phyloP scores from a whole-genome alignment of 2,329 filamentous ascomycete genomes.

The Trichoderma arundinaceum region DNA sequence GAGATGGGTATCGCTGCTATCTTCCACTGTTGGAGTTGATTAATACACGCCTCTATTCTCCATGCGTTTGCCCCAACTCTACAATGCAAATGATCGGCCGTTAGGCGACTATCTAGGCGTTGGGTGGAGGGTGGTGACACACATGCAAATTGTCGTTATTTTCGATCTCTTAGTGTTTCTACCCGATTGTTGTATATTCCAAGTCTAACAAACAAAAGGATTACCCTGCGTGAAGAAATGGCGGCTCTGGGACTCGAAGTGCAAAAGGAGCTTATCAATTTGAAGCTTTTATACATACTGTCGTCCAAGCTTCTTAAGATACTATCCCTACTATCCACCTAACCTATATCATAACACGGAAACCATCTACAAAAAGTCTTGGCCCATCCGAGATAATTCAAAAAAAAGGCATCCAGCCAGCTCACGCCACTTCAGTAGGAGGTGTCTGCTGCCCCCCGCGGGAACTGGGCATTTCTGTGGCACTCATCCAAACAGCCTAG shows the following conservation, averaged over 20 bases:
- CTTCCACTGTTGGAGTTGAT: not conserved
- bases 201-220: not conserved
- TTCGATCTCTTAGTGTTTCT: not conserved
- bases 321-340: not conserved
- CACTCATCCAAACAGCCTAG: conserved; percentile 17
- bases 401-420: not conserved
- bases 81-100: not conserved
- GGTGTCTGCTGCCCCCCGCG: not conserved
- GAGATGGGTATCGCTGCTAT: not conserved
- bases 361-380: not conserved
- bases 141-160: not conserved
- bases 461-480: conserved; percentile 11
- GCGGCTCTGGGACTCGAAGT: not conserved
- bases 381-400: not conserved
- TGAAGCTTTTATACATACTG: not conserved
- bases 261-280: not conserved
- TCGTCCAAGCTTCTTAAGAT: not conserved
- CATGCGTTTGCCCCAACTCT: not conserved
- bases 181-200: not conserved
- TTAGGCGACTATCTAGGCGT: not conserved
- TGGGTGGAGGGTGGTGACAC: not conserved
- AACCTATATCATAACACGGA: not conserved
- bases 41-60: not conserved
- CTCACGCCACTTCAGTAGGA: conserved; percentile 20
- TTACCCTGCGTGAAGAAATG: not conserved